These are phyloP conservation scores for Candida loeiensis DNA, from an alignment of 805 yeast genomes.

Conservation along the genomic window DNA sequence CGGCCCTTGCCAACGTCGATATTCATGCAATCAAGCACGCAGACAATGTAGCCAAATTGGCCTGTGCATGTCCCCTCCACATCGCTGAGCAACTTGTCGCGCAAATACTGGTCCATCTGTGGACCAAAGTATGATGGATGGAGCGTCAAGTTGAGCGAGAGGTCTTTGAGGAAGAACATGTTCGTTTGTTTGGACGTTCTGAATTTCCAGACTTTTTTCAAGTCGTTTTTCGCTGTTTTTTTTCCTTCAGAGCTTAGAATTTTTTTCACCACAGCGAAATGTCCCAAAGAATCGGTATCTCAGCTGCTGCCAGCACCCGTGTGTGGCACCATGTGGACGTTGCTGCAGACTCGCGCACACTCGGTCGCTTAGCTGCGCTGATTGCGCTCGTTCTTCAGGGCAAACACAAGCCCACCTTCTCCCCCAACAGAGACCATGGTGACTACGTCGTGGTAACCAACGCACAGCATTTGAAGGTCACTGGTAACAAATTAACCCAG, in stretches of 20 bases:
- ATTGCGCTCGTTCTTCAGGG: conserved; percentile 90
- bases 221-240: background rate
- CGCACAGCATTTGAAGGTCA: conserved; percentile 73
- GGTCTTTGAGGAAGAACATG: conserved; percentile 65
- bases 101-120: conserved; percentile 89
- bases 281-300: conserved; percentile 49
- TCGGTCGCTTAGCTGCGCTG: conserved; percentile 88
- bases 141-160: conserved; percentile 84
- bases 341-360: conserved; percentile 75
- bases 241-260: background rate
- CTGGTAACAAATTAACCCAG: conserved; percentile 80
- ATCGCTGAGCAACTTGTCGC: conserved; percentile 86
- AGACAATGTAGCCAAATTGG: conserved; percentile 94
- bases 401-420: conserved; percentile 92
- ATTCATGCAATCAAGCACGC: conserved; percentile 91
- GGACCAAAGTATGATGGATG: conserved; percentile 99
- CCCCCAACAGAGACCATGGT: conserved; percentile 75
- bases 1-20: conserved; percentile 94
- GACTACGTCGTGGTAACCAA: conserved; percentile 97
- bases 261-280: conserved; percentile 18
- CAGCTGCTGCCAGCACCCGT: conserved; percentile 75
- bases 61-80: conserved; percentile 99
- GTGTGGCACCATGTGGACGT: conserved; percentile 96
- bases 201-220: background rate
- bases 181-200: conserved; percentile 3